Evolutionary conservation across 2,329 filamentous ascomycete genomes (phyloP).

Genomic region (Pseudogymnoascus sp.): DNA sequence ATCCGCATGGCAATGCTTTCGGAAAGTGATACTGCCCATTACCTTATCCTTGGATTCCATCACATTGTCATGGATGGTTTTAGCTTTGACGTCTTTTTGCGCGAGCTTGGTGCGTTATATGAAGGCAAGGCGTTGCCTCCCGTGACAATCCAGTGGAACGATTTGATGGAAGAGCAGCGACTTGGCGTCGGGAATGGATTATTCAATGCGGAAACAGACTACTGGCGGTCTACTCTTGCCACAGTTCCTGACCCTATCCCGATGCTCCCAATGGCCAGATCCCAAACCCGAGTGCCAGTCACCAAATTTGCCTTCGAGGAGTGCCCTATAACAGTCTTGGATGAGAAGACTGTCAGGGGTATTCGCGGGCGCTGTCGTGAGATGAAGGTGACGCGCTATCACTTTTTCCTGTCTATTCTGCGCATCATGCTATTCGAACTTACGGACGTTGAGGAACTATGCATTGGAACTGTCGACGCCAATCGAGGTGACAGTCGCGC

Average conservation of each 20-base stretch:
- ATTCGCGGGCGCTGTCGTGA: conserved; percentile 21
- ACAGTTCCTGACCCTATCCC: background rate
- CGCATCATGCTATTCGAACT: conserved; percentile 30
- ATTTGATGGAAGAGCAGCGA: background rate
- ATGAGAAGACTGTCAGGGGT: background rate
- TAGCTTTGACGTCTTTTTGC: conserved; percentile 19
- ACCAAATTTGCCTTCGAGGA: too few species aligned
- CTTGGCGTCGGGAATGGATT: background rate
- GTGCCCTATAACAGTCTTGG: background rate
- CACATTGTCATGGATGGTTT: conserved; percentile 23
- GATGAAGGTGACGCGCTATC: conserved; percentile 33
- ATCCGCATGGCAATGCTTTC: conserved; percentile 30
- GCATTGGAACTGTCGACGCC: conserved; percentile 41
- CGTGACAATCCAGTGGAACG: background rate
- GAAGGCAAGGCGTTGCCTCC: background rate
- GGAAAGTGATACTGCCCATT: conserved; percentile 15
- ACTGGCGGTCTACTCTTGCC: background rate
- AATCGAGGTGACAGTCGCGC: conserved; percentile 29
- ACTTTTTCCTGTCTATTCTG: conserved; percentile 37
- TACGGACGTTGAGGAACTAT: conserved; percentile 30
- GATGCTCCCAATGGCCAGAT: background rate
- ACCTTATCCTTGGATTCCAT: conserved; percentile 18
- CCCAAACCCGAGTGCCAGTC: background rate
- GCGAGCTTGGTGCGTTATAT: conserved; percentile 20
- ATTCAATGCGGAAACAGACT: background rate